A percentile compares a stretch with the other conserved stretches of the same genome.
These are phyloP conservation scores for Scheffersomyces insectosa DNA, from an alignment of 1,139 yeast genomes.

Conservation along the genomic window DNA sequence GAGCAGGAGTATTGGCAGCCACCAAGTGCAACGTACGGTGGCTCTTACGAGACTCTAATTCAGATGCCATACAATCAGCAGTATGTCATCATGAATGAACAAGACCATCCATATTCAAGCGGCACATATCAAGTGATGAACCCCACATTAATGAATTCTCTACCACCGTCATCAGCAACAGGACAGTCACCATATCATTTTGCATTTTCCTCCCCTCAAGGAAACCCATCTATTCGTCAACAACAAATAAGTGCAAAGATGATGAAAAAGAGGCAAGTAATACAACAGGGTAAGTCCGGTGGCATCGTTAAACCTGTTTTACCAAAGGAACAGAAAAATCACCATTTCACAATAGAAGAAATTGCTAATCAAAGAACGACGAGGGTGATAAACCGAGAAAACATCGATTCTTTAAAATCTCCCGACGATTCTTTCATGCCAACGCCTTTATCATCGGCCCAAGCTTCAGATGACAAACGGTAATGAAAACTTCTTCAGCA, in stretches of 20 bases:
- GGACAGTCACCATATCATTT: conserved; percentile 5
- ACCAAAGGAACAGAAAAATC: neutral
- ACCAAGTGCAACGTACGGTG: conserved; percentile 10
- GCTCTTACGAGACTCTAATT: conserved; percentile 12
- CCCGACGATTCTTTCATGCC: conserved; percentile 1
- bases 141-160: conserved; percentile 9
- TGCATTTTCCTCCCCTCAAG: conserved; percentile 2
- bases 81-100: conserved; percentile 15
- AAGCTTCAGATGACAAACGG: conserved; percentile 2
- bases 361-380: neutral
- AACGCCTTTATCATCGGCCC: conserved; percentile 2
- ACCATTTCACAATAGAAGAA: neutral
- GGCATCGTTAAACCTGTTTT: conserved; percentile 10
- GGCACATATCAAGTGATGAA: conserved; percentile 16
- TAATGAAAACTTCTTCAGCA: neutral
- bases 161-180: neutral
- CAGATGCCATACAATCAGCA: conserved; percentile 12
- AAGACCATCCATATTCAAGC: conserved; percentile 15
- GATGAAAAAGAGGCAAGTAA: conserved; percentile 28
- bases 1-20: conserved; percentile 26
- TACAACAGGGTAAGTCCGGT: conserved; percentile 13
- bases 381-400: neutral
- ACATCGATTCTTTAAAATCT: neutral
- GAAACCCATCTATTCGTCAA: conserved; percentile 19
- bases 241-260: conserved; percentile 25